Conservation (phyloP, 2,329 filamentous ascomycete species). For the Ophiocordyceps polyrhachis-furcata region DNA sequence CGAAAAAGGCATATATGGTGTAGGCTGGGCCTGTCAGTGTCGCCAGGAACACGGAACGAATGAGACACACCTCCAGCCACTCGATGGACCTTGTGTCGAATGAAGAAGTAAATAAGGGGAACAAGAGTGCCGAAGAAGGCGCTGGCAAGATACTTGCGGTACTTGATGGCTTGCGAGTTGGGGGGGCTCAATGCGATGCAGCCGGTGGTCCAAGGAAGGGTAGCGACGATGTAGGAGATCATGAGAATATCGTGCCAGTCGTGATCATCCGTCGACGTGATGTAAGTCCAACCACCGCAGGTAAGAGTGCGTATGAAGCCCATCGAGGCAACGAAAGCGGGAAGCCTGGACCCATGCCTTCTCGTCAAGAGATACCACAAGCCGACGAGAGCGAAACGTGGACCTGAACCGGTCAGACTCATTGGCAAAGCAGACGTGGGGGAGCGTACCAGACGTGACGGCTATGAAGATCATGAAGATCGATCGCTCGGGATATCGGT, state of each 20-base stretch:
- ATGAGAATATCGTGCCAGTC: slow-evolving; percentile 99
- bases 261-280: slow-evolving; percentile 95
- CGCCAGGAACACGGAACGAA: neutral
- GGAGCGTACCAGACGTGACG: slow-evolving; percentile 58
- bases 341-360: slow-evolving; percentile 53
- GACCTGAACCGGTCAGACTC: slow-evolving; percentile 33
- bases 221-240: slow-evolving; percentile 93
- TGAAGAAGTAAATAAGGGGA: slow-evolving; percentile 89
- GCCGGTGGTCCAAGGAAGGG: slow-evolving; percentile 85
- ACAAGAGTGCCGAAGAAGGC: slow-evolving; percentile 83
- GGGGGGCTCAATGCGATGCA: slow-evolving; percentile 76
- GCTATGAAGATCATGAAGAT: slow-evolving; percentile 97
- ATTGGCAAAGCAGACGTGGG: neutral
- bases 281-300: slow-evolving; percentile 95
- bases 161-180: slow-evolving; percentile 67
- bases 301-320: slow-evolving; percentile 80
- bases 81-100: slow-evolving; percentile 94
- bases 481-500: slow-evolving; percentile 88
- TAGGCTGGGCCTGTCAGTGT: slow-evolving; percentile 45
- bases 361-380: slow-evolving; percentile 84
- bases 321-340: slow-evolving; percentile 62
- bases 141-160: slow-evolving; percentile 66
- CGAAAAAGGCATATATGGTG: slow-evolving; percentile 93
- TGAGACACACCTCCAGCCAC: slow-evolving; percentile 63
- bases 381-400: slow-evolving; percentile 75